A percentile compares a stretch with the other conserved stretches of the same genome.
phyloP scores from a whole-genome alignment of 805 yeast genomes.

The Candida germanica region DNA sequence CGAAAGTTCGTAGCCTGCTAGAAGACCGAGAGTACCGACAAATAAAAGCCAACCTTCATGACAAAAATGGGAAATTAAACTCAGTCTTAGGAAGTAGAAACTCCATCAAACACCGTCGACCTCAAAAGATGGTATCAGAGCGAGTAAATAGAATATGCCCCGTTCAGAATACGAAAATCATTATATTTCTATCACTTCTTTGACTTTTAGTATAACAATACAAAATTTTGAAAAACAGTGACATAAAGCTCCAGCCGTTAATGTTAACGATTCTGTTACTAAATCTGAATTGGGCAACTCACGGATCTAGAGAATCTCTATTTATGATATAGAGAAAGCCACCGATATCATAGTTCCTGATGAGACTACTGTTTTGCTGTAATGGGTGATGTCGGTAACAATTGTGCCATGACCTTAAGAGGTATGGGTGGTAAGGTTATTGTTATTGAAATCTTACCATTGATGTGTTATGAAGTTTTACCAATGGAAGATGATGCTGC shows the following conservation, averaged over 20 bases:
- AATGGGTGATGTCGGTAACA: constrained; percentile 99
- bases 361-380: constrained; percentile 98
- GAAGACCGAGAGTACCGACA: no score
- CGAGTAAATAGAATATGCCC: no score
- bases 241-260: constrained; percentile 96
- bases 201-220: no score
- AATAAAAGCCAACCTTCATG: no score
- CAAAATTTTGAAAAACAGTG: constrained; percentile 87
- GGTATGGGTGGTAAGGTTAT: constrained; percentile 99
- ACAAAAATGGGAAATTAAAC: no score
- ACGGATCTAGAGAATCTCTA: constrained; percentile 98
- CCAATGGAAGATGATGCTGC: constrained; percentile 93
- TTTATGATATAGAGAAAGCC: constrained; percentile 99
- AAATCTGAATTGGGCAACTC: constrained; percentile 99
- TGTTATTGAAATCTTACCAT: constrained; percentile 97
- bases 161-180: no score
- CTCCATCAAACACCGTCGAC: no score
- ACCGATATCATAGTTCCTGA: constrained; percentile 99
- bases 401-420: constrained; percentile 98
- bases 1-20: no score
- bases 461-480: constrained; percentile 96
- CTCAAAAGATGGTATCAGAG: no score
- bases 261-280: constrained; percentile 98
- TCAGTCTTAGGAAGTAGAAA: no score
- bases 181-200: no score